phyloP scores from a whole-genome alignment of 352 stramenopile species.

The Pythium folliculosum region DNA sequence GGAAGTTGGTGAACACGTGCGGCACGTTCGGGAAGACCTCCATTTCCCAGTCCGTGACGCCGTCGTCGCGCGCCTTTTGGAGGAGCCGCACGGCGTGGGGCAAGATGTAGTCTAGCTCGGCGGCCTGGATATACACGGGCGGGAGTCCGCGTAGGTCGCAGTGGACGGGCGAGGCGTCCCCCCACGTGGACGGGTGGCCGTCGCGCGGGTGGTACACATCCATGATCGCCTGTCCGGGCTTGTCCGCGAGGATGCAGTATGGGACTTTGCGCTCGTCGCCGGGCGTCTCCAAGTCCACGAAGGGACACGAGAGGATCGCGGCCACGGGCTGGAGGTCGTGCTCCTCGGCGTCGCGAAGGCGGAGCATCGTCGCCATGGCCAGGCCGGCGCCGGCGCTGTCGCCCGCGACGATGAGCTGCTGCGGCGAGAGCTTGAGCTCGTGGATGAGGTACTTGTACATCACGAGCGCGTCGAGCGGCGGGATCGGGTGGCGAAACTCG shows the following conservation, averaged over 20 bases:
- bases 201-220: slow-evolving; percentile 23
- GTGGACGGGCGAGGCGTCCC: slow-evolving; percentile 25
- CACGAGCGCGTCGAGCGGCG: slow-evolving; percentile 13
- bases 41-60: slow-evolving; percentile 24
- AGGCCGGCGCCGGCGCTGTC: slow-evolving; percentile 28
- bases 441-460: slow-evolving; percentile 30
- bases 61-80: slow-evolving; percentile 19
- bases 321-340: slow-evolving; percentile 4
- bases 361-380: slow-evolving; percentile 22
- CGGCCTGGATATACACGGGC: too few relatives aligned
- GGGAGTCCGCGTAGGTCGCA: slow-evolving; percentile 24
- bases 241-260: slow-evolving; percentile 25
- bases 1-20: slow-evolving; percentile 36
- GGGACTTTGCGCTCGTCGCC: slow-evolving; percentile 25
- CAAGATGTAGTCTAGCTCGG: slow-evolving; percentile 27
- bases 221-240: slow-evolving; percentile 14
- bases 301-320: slow-evolving; percentile 30
- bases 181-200: slow-evolving; percentile 25
- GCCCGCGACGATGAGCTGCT: slow-evolving; percentile 20
- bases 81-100: slow-evolving; percentile 19
- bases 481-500: slow-evolving; percentile 16
- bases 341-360: slow-evolving; percentile 10
- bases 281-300: slow-evolving; percentile 40
- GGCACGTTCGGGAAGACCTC: slow-evolving; percentile 25
- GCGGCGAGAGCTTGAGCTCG: background rate